Conservation (phyloP, 495 filamentous ascomycete species). For the Acidomyces sp. region DNA sequence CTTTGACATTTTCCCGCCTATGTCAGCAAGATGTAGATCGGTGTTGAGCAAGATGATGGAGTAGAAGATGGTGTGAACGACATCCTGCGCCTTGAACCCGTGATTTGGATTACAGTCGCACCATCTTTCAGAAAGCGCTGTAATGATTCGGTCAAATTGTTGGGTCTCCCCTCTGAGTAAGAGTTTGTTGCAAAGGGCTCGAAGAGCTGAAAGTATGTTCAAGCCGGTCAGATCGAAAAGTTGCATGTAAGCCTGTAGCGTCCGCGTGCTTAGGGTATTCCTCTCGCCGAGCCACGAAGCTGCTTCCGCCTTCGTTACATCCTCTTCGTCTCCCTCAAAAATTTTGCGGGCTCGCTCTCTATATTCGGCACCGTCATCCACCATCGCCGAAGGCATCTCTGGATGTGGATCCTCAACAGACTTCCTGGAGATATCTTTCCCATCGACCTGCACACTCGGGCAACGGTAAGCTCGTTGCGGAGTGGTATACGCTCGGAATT, state of each 20-base stretch:
- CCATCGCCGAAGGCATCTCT: not conserved
- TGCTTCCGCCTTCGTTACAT: conserved; percentile 60
- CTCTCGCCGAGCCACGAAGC: conserved; percentile 82
- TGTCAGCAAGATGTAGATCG: conserved; percentile 87
- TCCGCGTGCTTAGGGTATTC: conserved; percentile 48
- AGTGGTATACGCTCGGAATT: conserved; percentile 37
- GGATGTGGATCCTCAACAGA: conserved; percentile 4
- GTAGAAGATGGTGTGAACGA: conserved; percentile 95
- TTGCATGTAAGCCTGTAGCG: conserved; percentile 78
- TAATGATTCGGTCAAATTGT: conserved; percentile 87
- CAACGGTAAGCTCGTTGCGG: conserved; percentile 35
- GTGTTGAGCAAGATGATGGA: conserved; percentile 92
- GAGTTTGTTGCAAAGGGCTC: conserved; percentile 69
- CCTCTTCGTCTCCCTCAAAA: conserved; percentile 72
- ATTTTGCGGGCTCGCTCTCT: conserved; percentile 65
- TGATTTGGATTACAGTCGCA: conserved; percentile 89
- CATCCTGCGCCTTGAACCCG: conserved; percentile 84
- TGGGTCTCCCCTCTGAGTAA: conserved; percentile 87
- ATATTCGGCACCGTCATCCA: conserved; percentile 37
- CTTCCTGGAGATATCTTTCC: conserved; percentile 9
- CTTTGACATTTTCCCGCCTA: conserved; percentile 90
- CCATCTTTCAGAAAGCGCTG: conserved; percentile 78
- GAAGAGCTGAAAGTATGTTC: conserved; percentile 68
- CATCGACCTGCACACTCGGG: conserved; percentile 35
- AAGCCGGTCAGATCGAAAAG: conserved; percentile 74